Base-by-base conservation (phyloP, 306 rosid species). In the Mucuna pruriens region DNA sequence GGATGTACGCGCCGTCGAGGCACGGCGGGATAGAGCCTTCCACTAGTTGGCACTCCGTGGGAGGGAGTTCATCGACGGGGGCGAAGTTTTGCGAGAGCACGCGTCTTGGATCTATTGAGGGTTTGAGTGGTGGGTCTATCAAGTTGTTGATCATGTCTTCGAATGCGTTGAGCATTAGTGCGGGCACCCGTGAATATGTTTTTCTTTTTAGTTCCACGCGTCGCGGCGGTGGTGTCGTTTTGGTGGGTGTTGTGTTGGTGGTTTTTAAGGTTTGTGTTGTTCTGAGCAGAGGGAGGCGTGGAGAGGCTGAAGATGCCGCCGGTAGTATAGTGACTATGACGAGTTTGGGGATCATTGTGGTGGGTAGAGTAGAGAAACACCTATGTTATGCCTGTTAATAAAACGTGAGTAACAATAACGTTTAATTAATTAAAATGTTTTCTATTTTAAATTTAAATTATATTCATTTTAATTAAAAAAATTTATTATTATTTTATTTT, bases 41-140 rank as follows among this genome's bases (percentile, higher is more conserved):
- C 0, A 87, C 66, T 38, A 91, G 10, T 6, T 85, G 16, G 16
- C 99, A 95, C 39, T 88, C 85, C 0, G 95, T 93, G 0, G 97
- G 99, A 0, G 97, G 95, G 9, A 91, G 96, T 75, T 95, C 99
- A 42, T 81, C 42, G 0, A 95, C 89, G 0, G 99, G 99, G 12
- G 97, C 88, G 64, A 89, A 95, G 86, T 95, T 93, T 54, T 84
- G 64, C 4, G 97, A 82, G 0, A 38, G 88, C 1, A 87, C 91
- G 9, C 49, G 78, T 8, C 75, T 86, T 4, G 94, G 98, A 57
- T 94, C 97, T 4, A 86, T 77, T 0, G 94, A 88, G 0, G 93
- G 88, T 8, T 87, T 89, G 2, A 71, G 36, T 1, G 98, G 97
- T 1, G 98, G 97, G 80, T 92, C 95, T n/a, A 94, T 77, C 88